These are phyloP conservation scores for Colletotrichum noveboracense DNA, from an alignment of 2,329 filamentous ascomycete species.

Conservation along the genomic window DNA sequence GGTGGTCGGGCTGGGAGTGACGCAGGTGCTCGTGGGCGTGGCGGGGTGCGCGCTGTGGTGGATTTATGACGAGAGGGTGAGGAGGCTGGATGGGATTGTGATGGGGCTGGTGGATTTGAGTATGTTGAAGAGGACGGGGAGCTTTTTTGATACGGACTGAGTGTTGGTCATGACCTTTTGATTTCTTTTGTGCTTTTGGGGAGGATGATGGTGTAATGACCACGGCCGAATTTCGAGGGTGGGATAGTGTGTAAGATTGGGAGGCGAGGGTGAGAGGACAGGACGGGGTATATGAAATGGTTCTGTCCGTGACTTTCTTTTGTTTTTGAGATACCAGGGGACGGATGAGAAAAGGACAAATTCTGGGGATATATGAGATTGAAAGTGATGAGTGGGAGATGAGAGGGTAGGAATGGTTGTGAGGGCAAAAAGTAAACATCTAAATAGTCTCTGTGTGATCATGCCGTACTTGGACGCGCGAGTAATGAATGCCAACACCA, in stretches of 20 bases:
- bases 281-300: background rate
- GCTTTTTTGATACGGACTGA: conserved; percentile 51
- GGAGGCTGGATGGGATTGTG: conserved; percentile 48
- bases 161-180: background rate
- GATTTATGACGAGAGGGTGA: conserved; percentile 45
- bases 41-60: conserved; percentile 43
- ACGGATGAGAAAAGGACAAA: background rate
- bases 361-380: background rate
- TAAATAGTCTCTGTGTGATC: background rate
- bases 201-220: background rate
- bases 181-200: background rate
- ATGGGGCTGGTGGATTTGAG: conserved; percentile 53
- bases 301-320: background rate
- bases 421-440: background rate
- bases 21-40: conserved; percentile 44
- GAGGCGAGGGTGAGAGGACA: background rate
- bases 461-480: background rate
- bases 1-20: conserved; percentile 45
- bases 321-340: background rate
- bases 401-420: background rate
- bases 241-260: background rate
- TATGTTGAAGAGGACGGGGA: conserved; percentile 45
- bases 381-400: background rate
- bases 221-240: background rate
- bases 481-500: background rate